Percentiles rank a stretch among this genome's conserved stretches.
phyloP scores from a whole-genome alignment of 2,329 filamentous ascomycete species.

The Penicillium occitanis region DNA sequence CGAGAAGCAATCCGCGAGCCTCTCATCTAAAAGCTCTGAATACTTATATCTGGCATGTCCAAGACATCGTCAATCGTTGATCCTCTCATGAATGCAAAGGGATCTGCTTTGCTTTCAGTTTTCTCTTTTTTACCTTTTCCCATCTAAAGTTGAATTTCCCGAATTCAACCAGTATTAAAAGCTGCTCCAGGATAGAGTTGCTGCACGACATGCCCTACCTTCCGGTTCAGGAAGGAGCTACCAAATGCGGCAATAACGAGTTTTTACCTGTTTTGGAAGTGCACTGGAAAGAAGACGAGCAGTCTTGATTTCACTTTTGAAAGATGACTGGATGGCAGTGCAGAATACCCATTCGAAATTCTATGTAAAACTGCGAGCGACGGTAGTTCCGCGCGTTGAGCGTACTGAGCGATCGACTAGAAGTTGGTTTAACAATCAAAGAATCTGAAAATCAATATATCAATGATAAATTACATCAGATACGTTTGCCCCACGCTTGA shows the following conservation, averaged over 20 bases:
- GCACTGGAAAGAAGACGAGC: neutral
- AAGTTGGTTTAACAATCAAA: neutral
- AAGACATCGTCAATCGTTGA: neutral
- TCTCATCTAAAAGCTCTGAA: neutral
- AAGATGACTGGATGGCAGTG: neutral
- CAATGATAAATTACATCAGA: neutral
- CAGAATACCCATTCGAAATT: neutral
- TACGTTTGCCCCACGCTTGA: neutral
- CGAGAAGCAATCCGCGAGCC: neutral
- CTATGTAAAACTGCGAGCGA: neutral
- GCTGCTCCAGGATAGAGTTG: neutral
- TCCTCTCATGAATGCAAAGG: neutral
- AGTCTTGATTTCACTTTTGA: neutral
- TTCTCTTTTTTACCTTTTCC: neutral
- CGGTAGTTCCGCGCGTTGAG: neutral
- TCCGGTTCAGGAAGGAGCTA: neutral
- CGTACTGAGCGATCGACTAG: neutral
- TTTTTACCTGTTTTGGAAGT: neutral
- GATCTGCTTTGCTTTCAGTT: neutral
- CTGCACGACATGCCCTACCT: neutral
- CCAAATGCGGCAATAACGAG: neutral
- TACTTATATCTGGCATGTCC: neutral
- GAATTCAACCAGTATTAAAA: neutral
- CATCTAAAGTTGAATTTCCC: slow-evolving; percentile 28
- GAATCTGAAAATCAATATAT: neutral